phyloP scores from a whole-genome alignment of 2,329 filamentous ascomycete species.

The Sclerotinia spermophila region DNA sequence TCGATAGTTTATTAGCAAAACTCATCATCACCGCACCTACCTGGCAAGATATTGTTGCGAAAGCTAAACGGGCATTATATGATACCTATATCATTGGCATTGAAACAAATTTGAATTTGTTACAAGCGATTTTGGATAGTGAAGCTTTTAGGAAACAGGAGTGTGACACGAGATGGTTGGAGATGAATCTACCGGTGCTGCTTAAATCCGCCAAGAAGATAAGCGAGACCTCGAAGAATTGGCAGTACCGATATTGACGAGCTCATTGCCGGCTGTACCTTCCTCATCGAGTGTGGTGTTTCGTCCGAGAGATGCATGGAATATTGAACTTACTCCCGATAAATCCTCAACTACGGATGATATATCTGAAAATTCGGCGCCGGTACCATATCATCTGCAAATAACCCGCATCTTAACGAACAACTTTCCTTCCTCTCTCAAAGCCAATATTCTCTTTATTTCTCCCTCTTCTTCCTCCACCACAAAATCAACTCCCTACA shows the following conservation, averaged over 20 bases:
- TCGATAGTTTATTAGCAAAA: slow-evolving; percentile 48
- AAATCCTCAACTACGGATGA: neutral
- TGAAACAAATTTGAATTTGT: slow-evolving; percentile 54
- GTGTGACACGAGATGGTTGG: slow-evolving; percentile 57
- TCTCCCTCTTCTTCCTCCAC: slow-evolving; percentile 52
- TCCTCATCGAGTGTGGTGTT: slow-evolving; percentile 45
- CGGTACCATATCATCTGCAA: slow-evolving; percentile 48
- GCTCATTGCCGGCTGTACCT: slow-evolving; percentile 28
- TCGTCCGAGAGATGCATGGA: slow-evolving; percentile 57
- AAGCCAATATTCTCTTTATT: slow-evolving; percentile 56
- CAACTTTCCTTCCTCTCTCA: neutral
- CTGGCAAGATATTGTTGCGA: slow-evolving; percentile 51
- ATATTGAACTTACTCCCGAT: slow-evolving; percentile 44
- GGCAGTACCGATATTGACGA: slow-evolving; percentile 36
- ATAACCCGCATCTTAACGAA: slow-evolving; percentile 47
- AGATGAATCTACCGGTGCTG: slow-evolving; percentile 42
- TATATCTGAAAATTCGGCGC: slow-evolving; percentile 23
- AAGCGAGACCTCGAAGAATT: neutral
- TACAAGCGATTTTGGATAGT: slow-evolving; percentile 51
- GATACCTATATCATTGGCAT: slow-evolving; percentile 55
- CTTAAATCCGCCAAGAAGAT: slow-evolving; percentile 37
- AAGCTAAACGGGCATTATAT: slow-evolving; percentile 52
- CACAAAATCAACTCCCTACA: slow-evolving; percentile 45
- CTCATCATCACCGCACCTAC: slow-evolving; percentile 44
- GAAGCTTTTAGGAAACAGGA: slow-evolving; percentile 46